Evolutionary conservation across 2,329 filamentous ascomycete species (phyloP), one percentile per base, ranked within the genome.

Genomic region (Botrytis pseudocinerea): DNA sequence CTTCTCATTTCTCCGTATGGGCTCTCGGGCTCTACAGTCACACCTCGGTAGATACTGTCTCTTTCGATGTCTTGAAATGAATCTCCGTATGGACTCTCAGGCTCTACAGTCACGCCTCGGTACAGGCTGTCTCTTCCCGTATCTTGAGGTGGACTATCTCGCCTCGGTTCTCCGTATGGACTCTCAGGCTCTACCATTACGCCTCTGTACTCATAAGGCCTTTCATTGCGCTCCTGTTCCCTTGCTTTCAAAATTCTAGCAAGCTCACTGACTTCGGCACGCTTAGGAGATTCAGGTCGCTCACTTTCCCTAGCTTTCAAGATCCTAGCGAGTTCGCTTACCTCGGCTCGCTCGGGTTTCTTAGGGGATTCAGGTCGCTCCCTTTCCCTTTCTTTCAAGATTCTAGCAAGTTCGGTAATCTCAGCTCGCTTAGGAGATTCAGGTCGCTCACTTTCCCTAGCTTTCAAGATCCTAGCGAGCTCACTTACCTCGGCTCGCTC

Each of bases 141-240:
- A 28, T 42, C 20, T 14, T 18, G 51, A 8, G 64, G 46, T 32
- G 35, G 48, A 28, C 64, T 68, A 2, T 68, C 25, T 28, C 18
- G 77, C 72, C 69, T 79, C 75, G 32, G 78, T 75, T 54, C 76
- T 71, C 38, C 44, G 54, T 48, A 51, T 38, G 66, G 61, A 61
- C 74, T 74, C 73, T 78, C 76, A 35, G 77, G 75, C 61, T 79
- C 78, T 28, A 78, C 77, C 42, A 77, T 63, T 38, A 78, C 75
- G 38, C 78, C 78, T 54, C 79, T 28, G 40, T 80, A 80, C 61
- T 80, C 78, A 72, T 77, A 79, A 51, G 76, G 35, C 8, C n/a
- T 48, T 28, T 75, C 74, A 14, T 75, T 73, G 5, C 66, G 70
- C 32, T 76, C 75, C 48, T 74, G 73, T n/a, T 69, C 48, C 59